Evolutionary conservation across 495 filamentous ascomycete genomes (phyloP).

Genomic region (Tuber calosporum): DNA sequence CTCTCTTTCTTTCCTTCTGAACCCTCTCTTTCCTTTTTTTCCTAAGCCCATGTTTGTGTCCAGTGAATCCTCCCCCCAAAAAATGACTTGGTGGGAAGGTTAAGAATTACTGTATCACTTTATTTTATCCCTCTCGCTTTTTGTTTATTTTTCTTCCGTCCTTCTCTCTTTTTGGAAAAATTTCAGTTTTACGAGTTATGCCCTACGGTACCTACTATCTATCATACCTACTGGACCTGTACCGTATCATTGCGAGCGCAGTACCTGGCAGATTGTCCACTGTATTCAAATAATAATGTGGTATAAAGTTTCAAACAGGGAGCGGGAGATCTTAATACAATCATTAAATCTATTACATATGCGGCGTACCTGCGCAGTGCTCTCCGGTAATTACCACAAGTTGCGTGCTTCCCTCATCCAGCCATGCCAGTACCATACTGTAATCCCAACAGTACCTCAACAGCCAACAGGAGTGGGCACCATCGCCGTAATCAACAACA

Average conservation of each 20-base stretch:
- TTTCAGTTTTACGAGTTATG: neutral
- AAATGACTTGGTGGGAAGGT: neutral
- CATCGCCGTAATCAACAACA: neutral
- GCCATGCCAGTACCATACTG: neutral
- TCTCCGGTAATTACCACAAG: neutral
- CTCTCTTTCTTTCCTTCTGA: neutral
- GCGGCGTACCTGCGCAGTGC: neutral
- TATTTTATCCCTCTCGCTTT: neutral
- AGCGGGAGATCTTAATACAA: neutral
- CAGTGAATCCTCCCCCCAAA: neutral
- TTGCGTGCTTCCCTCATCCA: neutral
- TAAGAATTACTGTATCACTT: neutral
- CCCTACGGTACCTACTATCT: neutral
- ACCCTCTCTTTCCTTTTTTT: constrained; percentile 7
- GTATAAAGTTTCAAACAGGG: neutral
- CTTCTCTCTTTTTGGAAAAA: neutral
- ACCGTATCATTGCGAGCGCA: neutral
- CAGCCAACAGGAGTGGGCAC: neutral
- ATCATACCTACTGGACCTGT: neutral
- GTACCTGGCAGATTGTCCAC: neutral
- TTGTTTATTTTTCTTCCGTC: neutral
- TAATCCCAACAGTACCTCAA: neutral
- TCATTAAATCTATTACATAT: neutral
- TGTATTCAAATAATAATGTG: neutral
- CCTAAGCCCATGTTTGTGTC: constrained; percentile 1